Percentiles rank a stretch among this genome's conserved stretches.
Conservation (phyloP, 192 early-diverging fungal species). For the Polychytrium aggregatum region DNA sequence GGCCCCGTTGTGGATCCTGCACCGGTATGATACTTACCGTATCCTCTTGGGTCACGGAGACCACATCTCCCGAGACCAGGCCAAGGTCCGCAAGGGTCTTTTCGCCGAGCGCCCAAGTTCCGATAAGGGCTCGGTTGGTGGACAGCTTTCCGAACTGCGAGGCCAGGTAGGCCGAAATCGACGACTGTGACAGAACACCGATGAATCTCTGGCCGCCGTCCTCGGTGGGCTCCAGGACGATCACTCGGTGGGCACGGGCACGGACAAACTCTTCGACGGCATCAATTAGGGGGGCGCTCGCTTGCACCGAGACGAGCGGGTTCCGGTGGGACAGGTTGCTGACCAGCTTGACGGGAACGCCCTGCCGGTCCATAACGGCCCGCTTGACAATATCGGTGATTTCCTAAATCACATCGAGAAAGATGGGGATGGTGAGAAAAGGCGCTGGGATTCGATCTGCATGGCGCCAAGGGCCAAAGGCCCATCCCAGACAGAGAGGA, state of each 20-base stretch:
- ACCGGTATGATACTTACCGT: conserved; percentile 7
- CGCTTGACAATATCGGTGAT: conserved; percentile 33
- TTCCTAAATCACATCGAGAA: conserved; percentile 10
- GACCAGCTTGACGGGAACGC: conserved; percentile 31
- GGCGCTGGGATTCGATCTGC: too few species aligned
- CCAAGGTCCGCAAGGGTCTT: conserved; percentile 26
- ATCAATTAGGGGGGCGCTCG: conserved; percentile 13
- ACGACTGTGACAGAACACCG: conserved; percentile 32
- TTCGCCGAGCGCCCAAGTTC: conserved; percentile 18
- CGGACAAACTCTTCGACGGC: conserved; percentile 25
- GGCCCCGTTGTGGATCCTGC: not conserved
- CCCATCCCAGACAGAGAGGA: too few species aligned
- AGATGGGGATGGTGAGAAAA: too few species aligned
- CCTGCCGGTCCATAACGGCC: conserved; percentile 24
- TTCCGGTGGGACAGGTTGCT: conserved; percentile 33
- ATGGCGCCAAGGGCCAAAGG: too few species aligned
- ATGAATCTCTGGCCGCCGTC: conserved; percentile 16
- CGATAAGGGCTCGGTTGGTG: not conserved
- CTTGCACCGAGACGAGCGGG: conserved; percentile 25
- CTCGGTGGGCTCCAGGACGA: conserved; percentile 21
- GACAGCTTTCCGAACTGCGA: conserved; percentile 25
- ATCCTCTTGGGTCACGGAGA: conserved; percentile 18
- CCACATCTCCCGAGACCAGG: conserved; percentile 22
- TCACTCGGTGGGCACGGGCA: conserved; percentile 25
- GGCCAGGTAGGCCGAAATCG: conserved; percentile 24